A percentile compares a stretch with the other conserved stretches of the same genome.
Evolutionary conservation across 257 asterid genomes (phyloP).

Genomic region (Salvia rosmarinus): DNA sequence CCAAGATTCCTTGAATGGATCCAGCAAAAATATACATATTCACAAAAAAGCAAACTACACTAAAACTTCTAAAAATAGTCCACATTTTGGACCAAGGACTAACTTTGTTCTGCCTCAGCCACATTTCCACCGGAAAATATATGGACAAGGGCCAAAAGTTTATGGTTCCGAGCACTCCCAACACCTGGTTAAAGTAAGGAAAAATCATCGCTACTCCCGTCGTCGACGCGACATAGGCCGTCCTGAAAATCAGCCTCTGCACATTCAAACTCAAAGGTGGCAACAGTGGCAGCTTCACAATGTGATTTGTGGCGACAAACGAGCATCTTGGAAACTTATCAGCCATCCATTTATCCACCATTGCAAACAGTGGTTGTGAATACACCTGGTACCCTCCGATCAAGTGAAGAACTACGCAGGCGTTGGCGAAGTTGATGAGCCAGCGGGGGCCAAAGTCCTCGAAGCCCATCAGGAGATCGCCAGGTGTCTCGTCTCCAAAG

Average conservation of each 20-base stretch:
- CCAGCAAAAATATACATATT: conserved; percentile 66
- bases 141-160: conserved; percentile 76
- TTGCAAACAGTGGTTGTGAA: conserved; percentile 66
- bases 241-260: conserved; percentile 57
- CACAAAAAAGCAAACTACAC: conserved; percentile 53
- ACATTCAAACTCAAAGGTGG: conserved; percentile 52
- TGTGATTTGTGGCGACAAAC: conserved; percentile 37
- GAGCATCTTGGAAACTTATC: conserved; percentile 49
- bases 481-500: conserved; percentile 68
- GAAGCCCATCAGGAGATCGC: conserved; percentile 73
- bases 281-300: conserved; percentile 35
- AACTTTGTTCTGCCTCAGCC: conserved; percentile 57
- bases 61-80: conserved; percentile 46
- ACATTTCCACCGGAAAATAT: conserved; percentile 88
- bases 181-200: conserved; percentile 82
- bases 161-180: conserved; percentile 73
- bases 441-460: conserved; percentile 63
- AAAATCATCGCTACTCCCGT: conserved; percentile 65
- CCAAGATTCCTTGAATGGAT: conserved; percentile 63
- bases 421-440: conserved; percentile 71
- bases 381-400: conserved; percentile 77
- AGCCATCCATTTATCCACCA: conserved; percentile 57
- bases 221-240: conserved; percentile 63
- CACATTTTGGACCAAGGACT: conserved; percentile 57
- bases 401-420: conserved; percentile 66